Conservation (phyloP, 148 eudicot genomes). For the Polygonum maritimum region DNA sequence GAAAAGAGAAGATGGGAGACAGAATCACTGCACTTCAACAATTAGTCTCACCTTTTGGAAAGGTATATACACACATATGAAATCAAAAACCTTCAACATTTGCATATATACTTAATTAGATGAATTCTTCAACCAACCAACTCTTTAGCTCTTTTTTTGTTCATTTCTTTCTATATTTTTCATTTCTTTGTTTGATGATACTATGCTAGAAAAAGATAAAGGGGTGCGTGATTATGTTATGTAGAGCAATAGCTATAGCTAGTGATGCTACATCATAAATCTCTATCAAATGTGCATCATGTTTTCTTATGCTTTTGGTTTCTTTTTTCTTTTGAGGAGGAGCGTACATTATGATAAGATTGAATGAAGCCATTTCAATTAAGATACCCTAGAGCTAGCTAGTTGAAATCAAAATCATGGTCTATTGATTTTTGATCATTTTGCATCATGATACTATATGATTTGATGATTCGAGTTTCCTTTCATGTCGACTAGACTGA, state of each 20-base stretch:
- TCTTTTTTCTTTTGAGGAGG: background rate
- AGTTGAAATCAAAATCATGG: background rate
- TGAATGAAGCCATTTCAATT: background rate
- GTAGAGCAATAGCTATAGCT: background rate
- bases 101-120: background rate
- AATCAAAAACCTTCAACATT: background rate
- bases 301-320: background rate
- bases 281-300: background rate
- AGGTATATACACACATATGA: background rate
- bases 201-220: background rate
- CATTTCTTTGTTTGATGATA: background rate
- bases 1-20: constrained; percentile 13
- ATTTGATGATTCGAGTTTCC: background rate
- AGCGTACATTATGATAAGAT: background rate
- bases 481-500: constrained; percentile 45
- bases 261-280: background rate
- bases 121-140: background rate
- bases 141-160: background rate
- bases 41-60: constrained; percentile 12
- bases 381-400: background rate
- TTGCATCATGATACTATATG: background rate
- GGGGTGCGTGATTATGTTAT: background rate
- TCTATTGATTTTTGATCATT: background rate
- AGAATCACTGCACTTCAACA: constrained; percentile 12
- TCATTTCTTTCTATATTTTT: background rate